phyloP scores from a whole-genome alignment of 371 early-diverging fungal species.

The Mortierella sp. region DNA sequence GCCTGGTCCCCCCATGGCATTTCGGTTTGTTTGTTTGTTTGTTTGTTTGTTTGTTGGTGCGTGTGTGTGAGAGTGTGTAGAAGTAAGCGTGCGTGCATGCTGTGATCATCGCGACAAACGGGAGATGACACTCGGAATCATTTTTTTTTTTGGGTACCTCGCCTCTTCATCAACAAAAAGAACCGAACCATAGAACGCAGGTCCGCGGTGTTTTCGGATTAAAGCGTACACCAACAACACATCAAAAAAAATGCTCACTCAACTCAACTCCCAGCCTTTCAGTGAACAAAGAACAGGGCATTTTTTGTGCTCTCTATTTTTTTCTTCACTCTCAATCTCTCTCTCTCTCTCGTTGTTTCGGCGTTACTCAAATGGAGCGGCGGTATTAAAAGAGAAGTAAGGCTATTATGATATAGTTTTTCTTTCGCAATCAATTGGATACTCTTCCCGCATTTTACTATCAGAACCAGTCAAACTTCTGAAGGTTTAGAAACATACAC shows the following conservation, averaged over 20 bases:
- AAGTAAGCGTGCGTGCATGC: too few relatives aligned
- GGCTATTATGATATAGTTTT: background rate
- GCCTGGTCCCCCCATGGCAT: too few relatives aligned
- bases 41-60: too few relatives aligned
- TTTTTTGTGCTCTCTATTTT: background rate
- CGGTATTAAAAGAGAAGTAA: background rate
- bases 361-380: background rate
- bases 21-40: too few relatives aligned
- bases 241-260: too few relatives aligned
- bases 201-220: constrained; percentile 8
- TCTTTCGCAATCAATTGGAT: too few relatives aligned
- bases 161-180: background rate
- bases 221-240: background rate
- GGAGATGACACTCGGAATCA: too few relatives aligned
- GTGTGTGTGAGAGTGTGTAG: too few relatives aligned
- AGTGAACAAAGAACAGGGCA: background rate
- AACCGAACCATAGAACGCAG: background rate
- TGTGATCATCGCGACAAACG: too few relatives aligned
- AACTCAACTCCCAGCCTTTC: background rate
- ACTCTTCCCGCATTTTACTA: background rate
- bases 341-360: background rate
- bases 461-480: background rate
- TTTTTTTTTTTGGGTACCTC: background rate
- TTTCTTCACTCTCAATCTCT: background rate
- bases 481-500: background rate